These are phyloP conservation scores for Penicillium paradoxum DNA, from an alignment of 495 filamentous ascomycete species.

Conservation along the genomic window DNA sequence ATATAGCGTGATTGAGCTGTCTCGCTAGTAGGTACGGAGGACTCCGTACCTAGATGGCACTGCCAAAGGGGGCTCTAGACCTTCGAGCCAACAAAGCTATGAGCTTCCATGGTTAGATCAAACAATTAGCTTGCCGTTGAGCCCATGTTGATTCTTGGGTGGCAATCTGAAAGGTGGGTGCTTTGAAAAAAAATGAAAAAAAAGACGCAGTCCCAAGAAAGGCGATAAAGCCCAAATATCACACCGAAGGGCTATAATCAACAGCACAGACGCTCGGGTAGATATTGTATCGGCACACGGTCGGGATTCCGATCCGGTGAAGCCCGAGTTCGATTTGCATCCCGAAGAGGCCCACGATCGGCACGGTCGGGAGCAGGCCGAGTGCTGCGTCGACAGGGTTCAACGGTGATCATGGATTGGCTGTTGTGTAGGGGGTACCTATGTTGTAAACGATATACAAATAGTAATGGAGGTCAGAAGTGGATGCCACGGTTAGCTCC, in stretches of 20 bases:
- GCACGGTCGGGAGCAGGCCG: background rate
- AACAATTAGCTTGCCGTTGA: background rate
- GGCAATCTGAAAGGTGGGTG: background rate
- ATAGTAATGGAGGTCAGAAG: too few species aligned
- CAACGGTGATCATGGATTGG: too few species aligned
- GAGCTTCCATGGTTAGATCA: background rate
- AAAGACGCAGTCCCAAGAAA: background rate
- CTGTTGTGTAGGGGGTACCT: background rate
- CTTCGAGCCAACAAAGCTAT: background rate
- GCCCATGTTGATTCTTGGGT: background rate
- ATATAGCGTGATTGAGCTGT: too few species aligned
- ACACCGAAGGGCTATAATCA: constrained; percentile 8
- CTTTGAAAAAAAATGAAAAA: background rate
- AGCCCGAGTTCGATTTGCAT: constrained; percentile 15
- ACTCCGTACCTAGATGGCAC: background rate
- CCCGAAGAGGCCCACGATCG: constrained; percentile 18
- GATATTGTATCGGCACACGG: constrained; percentile 12
- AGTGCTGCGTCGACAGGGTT: background rate
- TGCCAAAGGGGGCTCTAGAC: background rate
- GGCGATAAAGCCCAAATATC: background rate
- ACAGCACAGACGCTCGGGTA: constrained; percentile 19
- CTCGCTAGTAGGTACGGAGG: too few species aligned
- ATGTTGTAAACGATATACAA: too few species aligned
- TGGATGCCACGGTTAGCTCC: background rate
- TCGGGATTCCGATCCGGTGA: constrained; percentile 27